Evolutionary conservation across 75 land plant genomes (phyloP).

Genomic region (Sequoia sempervirens): DNA sequence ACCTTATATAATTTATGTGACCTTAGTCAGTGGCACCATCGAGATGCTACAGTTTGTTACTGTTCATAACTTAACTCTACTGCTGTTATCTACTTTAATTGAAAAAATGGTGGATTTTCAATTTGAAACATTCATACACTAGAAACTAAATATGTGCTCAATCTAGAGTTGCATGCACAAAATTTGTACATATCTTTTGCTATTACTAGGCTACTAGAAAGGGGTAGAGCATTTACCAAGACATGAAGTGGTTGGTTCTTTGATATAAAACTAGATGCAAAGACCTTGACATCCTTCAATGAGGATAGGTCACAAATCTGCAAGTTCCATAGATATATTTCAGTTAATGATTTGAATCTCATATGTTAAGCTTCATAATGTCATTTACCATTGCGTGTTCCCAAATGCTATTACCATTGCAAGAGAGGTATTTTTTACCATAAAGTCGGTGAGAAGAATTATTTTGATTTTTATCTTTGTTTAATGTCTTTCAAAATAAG

Average conservation of each 20-base stretch:
- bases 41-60: not conserved
- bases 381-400: not conserved
- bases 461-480: not conserved
- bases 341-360: not conserved
- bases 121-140: not conserved
- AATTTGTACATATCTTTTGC: not conserved
- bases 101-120: not conserved
- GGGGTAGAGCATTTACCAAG: conserved; percentile 46
- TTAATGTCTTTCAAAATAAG: not conserved
- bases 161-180: not conserved
- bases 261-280: conserved; percentile 50
- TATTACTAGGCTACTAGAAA: not conserved
- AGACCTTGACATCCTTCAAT: conserved; percentile 60
- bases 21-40: no score
- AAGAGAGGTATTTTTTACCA: not conserved
- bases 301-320: conserved; percentile 98
- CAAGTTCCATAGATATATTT: conserved; percentile 3
- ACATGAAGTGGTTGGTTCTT: conserved; percentile 69
- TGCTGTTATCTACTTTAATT: not conserved
- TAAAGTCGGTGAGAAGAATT: not conserved
- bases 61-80: not conserved
- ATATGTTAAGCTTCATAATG: not conserved
- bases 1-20: no score
- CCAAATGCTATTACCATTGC: not conserved
- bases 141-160: not conserved